Evolutionary conservation across 2,329 filamentous ascomycete species (phyloP).

Genomic region (Aspergillus quadrilineatus): DNA sequence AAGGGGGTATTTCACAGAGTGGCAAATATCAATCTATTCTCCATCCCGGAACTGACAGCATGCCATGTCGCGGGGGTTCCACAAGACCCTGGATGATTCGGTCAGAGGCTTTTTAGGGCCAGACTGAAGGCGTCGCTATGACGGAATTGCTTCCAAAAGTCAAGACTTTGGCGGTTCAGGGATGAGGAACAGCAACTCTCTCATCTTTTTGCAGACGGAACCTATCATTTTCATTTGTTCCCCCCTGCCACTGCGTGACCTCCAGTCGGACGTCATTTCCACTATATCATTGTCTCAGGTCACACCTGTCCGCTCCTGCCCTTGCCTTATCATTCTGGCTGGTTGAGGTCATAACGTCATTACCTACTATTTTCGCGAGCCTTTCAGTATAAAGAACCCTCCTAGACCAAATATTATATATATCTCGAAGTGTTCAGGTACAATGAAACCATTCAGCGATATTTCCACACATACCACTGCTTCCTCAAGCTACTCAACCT

Average conservation of each 20-base stretch:
- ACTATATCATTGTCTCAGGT: neutral
- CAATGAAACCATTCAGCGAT: conserved; percentile 32
- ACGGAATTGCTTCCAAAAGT: conserved; percentile 11
- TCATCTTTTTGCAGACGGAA: neutral
- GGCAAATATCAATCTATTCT: neutral
- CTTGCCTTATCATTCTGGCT: neutral
- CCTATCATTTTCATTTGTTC: conserved; percentile 7
- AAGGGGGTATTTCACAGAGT: neutral
- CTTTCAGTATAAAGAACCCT: conserved; percentile 4
- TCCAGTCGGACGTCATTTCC: conserved; percentile 2
- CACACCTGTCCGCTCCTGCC: neutral
- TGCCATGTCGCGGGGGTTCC: conserved; percentile 49
- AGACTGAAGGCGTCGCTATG: conserved; percentile 15
- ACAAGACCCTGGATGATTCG: conserved; percentile 8
- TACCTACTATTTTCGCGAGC: conserved; percentile 2
- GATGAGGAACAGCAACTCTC: neutral
- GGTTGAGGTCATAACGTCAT: conserved; percentile 10
- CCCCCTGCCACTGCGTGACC: neutral
- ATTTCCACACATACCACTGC: conserved; percentile 28
- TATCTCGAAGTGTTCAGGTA: neutral
- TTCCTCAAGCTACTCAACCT: conserved; percentile 25
- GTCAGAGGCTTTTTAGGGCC: conserved; percentile 1
- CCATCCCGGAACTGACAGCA: conserved; percentile 3
- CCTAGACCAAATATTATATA: conserved; percentile 8
- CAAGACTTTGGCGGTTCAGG: neutral